phyloP scores from a whole-genome alignment of 441 rosid species.

The Arabidopsis lyrata region DNA sequence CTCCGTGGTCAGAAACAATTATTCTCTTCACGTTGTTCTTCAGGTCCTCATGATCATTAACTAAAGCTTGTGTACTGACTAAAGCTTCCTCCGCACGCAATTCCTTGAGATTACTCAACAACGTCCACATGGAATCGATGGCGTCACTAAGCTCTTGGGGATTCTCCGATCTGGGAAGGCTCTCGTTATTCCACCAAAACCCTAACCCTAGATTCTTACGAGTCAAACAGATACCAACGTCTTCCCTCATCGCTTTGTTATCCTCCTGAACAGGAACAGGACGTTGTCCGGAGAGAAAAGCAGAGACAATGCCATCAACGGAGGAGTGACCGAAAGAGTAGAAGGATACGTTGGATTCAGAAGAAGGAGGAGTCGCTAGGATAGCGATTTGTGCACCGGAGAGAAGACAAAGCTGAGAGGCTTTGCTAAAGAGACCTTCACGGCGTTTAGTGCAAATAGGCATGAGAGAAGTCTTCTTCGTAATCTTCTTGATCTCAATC shows the following conservation, averaged over 20 bases:
- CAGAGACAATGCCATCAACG: background rate
- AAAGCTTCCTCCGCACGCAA: background rate
- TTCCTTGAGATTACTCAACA: background rate
- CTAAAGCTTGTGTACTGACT: background rate
- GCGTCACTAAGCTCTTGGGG: background rate
- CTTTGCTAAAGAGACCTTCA: conserved; percentile 33
- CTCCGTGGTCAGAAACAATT: background rate
- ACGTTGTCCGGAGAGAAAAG: conserved; percentile 10
- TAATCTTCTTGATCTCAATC: background rate
- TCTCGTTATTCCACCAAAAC: conserved; percentile 26
- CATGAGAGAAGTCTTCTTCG: background rate
- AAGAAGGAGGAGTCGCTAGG: conserved; percentile 33
- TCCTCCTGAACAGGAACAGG: background rate
- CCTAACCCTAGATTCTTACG: conserved; percentile 10
- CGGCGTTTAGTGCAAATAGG: conserved; percentile 33
- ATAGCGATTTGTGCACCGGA: conserved; percentile 28
- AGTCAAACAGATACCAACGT: background rate
- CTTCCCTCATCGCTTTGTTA: background rate
- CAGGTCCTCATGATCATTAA: background rate
- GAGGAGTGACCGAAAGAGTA: conserved; percentile 38
- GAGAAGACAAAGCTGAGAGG: conserved; percentile 26
- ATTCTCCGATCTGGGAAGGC: background rate
- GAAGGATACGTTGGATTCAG: conserved; percentile 3
- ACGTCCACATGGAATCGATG: background rate
- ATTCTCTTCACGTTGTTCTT: background rate